Evolutionary conservation across 805 yeast genomes (phyloP), one percentile per base, ranked within the genome.

Genomic region (Candida silvicultrix): DNA sequence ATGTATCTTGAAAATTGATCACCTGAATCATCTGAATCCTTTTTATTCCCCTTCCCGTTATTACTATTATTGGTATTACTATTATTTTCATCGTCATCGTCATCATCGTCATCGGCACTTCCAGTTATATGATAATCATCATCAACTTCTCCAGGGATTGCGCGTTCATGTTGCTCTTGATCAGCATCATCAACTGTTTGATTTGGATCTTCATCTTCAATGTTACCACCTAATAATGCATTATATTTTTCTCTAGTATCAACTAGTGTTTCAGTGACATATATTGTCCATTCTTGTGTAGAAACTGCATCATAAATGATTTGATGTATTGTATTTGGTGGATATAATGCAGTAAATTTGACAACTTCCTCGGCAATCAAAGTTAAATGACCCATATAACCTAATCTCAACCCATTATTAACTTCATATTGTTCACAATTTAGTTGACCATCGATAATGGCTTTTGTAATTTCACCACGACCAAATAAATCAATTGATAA

Each of bases 381-480:
- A 7, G 95, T 89, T 52, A 94, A 68, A 63, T 94, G 99, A n/a
- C 99, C 99, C 89, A 90, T 89, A 61, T 89, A 94, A 0, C 99
- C 99, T 36, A 90, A 77, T 45, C 95, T 75, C 37, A 86, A 76
- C 5, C 80, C 79, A 15, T 73, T 71, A 47, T 68, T 68, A 51
- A 73, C 76, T 61, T 86, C 86, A 57, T 80, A 77, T 32, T 74
- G 74, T 48, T 77, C 76, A 47, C 86, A 81, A 25, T 67, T 66
- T 49, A 67, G 65, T 54, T 84, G 86, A 5, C 90, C 90, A 34
- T 73, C 70, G 19, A 84, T 70, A 19, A 85, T 80, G 25, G 76
- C 64, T 53, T 75, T 72, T 2, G 82, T 77, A 40, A 84, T 77
- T 12, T 73, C 62, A 43, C 81, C 83, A 59, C 79, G 74, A 54